Evolutionary conservation across 2,329 filamentous ascomycete species (phyloP), one percentile per base, ranked within the genome.

Genomic region (Zasmidium angulare): DNA sequence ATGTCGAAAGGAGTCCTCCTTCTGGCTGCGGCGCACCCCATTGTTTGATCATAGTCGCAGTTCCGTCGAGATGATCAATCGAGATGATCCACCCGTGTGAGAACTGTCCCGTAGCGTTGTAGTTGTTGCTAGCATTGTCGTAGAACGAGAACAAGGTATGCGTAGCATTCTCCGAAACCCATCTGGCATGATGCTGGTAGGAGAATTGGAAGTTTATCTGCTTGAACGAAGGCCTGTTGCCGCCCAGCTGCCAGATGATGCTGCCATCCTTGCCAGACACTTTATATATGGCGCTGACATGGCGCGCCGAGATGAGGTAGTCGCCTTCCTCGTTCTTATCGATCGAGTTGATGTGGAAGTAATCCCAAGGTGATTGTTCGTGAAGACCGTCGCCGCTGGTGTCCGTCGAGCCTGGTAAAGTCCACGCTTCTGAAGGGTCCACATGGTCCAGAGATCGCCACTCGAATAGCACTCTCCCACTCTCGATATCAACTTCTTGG

Each of bases 381-480:
- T 76, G 72, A 57, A 81, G 66, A 21, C 79, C 81, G 29, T 79
- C 77, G n/a, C 81, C 80, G 26, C 78, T 73, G 1, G 73, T 75
- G 58, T 75, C 74, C 2, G 73, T 75, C 26, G 76, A 74, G 22
- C 70, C 71, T 4, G 80, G 78, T 58, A 74, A 72, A 36, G 79
- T 81, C 71, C 79, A 72, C 69, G 68, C 74, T 75, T 81, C 77
- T 46, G 78, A 75, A 1, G 81, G 82, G 47, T 77, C 74, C n/a
- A 84, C 75, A 68, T 86, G 81, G 58, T 85, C 82, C 10, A 86
- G 71, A 62, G 80, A 82, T 26, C 77, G 78, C 84, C 84, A 86
- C 64, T 86, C 83, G 62, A 86, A 86, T 11, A 86, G 61, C 2
- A 86, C 70, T 46, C 79, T 74, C 1, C 83, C 82, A 2, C 81